Evolutionary conservation across 2,329 filamentous ascomycete species (phyloP).

Genomic region (Remersonia thermophila): DNA sequence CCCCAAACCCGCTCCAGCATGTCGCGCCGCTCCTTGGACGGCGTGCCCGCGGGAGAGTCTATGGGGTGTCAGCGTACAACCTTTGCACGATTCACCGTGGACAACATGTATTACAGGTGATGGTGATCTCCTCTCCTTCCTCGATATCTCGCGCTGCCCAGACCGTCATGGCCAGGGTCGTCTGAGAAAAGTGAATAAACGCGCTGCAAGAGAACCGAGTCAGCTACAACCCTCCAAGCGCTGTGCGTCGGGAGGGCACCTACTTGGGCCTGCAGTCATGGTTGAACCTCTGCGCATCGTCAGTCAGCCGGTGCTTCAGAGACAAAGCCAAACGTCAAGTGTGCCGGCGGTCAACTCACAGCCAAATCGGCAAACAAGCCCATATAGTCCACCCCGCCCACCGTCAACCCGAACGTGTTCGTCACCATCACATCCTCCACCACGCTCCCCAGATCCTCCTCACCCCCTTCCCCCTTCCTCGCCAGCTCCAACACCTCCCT

Average conservation of each 20-base stretch:
- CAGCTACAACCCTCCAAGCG: too few relatives aligned
- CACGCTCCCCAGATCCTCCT: background rate
- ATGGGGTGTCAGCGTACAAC: background rate
- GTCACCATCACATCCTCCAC: slow-evolving; percentile 26
- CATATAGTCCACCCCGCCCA: slow-evolving; percentile 16
- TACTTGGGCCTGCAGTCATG: slow-evolving; percentile 20
- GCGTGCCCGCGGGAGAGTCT: slow-evolving; percentile 9
- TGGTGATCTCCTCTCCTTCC: slow-evolving; percentile 16
- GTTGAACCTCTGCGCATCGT: slow-evolving; percentile 16
- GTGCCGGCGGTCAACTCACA: slow-evolving; percentile 9
- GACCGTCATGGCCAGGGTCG: slow-evolving; percentile 14
- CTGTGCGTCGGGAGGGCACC: too few relatives aligned
- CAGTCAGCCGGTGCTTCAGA: background rate
- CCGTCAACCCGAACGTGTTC: slow-evolving; percentile 22
- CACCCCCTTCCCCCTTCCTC: slow-evolving; percentile 12
- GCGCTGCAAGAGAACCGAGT: slow-evolving; percentile 12
- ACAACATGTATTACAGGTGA: too few relatives aligned
- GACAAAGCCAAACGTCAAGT: background rate
- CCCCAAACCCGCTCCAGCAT: slow-evolving; percentile 12
- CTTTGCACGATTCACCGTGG: too few relatives aligned
- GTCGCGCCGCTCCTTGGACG: slow-evolving; percentile 9
- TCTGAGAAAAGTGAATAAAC: slow-evolving; percentile 14
- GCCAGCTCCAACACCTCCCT: slow-evolving; percentile 19
- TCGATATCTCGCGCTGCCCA: slow-evolving; percentile 14
- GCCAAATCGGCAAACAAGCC: slow-evolving; percentile 15